Conservation (phyloP, 2,329 filamentous ascomycete genomes). For the Graphiopsis chlorocephala region DNA sequence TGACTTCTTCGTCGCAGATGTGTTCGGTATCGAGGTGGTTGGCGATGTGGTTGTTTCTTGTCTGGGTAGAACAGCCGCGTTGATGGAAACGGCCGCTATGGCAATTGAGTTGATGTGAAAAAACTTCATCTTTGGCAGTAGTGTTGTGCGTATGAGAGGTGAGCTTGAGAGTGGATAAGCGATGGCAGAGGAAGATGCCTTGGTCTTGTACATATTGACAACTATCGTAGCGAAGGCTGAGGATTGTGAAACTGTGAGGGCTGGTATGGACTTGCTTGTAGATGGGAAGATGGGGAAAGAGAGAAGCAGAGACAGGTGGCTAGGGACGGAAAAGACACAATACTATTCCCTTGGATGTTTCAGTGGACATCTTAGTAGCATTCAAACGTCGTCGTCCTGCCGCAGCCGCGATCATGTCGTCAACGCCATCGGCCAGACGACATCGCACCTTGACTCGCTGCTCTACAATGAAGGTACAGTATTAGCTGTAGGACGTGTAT, state of each 20-base stretch:
- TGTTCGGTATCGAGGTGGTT: not conserved
- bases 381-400: not conserved
- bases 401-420: not conserved
- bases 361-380: not conserved
- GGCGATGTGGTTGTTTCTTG: constrained; percentile 10
- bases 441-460: not conserved
- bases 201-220: constrained; percentile 11
- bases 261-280: constrained; percentile 1
- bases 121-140: constrained; percentile 3
- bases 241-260: constrained; percentile 14
- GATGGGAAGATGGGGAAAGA: not conserved
- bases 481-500: not conserved
- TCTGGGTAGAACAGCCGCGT: constrained; percentile 13
- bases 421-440: not conserved
- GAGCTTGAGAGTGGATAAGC: constrained; percentile 4
- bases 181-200: constrained; percentile 2
- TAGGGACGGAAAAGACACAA: constrained; percentile 3
- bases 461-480: not conserved
- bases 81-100: not conserved
- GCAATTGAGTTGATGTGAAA: constrained; percentile 7
- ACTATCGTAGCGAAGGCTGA: constrained; percentile 10
- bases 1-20: constrained; percentile 7
- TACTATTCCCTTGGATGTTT: not conserved
- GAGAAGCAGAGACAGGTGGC: constrained; percentile 11
- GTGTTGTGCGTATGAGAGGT: not conserved